Evolutionary conservation across 2,329 filamentous ascomycete genomes (phyloP).

Genomic region (Metarhizium brunneum): DNA sequence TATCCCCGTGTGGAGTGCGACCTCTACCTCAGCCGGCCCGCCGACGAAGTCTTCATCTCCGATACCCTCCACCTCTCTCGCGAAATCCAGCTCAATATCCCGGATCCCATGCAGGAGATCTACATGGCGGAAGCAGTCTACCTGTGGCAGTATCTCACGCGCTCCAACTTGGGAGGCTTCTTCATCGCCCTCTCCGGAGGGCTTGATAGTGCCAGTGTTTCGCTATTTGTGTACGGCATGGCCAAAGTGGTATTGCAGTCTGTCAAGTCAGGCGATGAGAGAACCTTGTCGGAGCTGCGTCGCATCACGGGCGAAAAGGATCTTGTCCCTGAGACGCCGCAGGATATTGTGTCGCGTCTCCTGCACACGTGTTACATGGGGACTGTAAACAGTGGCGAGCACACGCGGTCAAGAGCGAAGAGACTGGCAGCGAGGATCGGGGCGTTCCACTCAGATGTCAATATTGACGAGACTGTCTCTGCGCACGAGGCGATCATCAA

Average conservation of each 20-base stretch:
- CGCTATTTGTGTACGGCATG: conserved; percentile 34
- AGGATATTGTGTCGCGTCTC: conserved; percentile 41
- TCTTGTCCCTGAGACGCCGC: conserved; percentile 40
- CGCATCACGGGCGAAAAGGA: conserved; percentile 18
- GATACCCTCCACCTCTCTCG: conserved; percentile 13
- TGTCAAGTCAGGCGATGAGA: conserved; percentile 27
- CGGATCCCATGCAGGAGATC: conserved; percentile 23
- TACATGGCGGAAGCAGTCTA: conserved; percentile 17
- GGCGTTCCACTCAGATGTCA: conserved; percentile 61
- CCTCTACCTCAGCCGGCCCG: conserved; percentile 13
- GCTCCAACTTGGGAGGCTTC: conserved; percentile 39
- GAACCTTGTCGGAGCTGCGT: conserved; percentile 16
- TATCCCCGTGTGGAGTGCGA: conserved; percentile 12
- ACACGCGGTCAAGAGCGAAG: conserved; percentile 58
- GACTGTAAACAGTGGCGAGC: conserved; percentile 53
- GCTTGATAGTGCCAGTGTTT: conserved; percentile 16
- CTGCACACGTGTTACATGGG: conserved; percentile 47
- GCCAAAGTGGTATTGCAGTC: conserved; percentile 45
- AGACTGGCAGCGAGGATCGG: conserved; percentile 54
- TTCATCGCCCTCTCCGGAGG: conserved; percentile 39
- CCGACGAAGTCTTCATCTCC: conserved; percentile 18
- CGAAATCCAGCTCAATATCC: conserved; percentile 11
- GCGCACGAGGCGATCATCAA: conserved; percentile 32
- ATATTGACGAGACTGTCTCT: conserved; percentile 51
- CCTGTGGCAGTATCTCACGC: conserved; percentile 48